These are phyloP conservation scores for Pseudogymnoascus sp. DNA, from an alignment of 2,329 filamentous ascomycete species.

Conservation along the genomic window DNA sequence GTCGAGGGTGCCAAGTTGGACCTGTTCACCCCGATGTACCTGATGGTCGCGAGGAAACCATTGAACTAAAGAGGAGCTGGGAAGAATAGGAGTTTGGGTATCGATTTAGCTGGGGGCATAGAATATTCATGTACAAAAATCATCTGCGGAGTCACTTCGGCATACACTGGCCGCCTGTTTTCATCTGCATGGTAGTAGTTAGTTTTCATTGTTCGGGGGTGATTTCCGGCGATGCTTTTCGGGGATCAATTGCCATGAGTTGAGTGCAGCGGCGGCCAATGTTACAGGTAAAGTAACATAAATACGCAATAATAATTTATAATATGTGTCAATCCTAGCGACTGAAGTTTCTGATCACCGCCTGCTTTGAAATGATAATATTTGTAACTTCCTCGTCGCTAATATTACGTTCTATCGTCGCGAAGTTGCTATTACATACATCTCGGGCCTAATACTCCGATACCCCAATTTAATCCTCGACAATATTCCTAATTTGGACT, in stretches of 20 bases:
- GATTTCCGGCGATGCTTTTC: slow-evolving; percentile 3
- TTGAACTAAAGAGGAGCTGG: slow-evolving; percentile 1
- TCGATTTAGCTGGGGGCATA: slow-evolving; percentile 2
- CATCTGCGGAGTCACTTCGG: neutral
- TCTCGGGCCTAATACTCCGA: slow-evolving; percentile 5
- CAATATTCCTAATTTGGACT: slow-evolving; percentile 3
- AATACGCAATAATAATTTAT: slow-evolving; percentile 5
- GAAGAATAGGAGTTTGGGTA: slow-evolving; percentile 2
- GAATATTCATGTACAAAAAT: slow-evolving; percentile 6
- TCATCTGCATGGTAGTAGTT: slow-evolving; percentile 4
- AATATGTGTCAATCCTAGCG: slow-evolving; percentile 3
- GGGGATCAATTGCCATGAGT: slow-evolving; percentile 1
- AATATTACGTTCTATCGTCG: neutral
- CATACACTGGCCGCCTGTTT: neutral
- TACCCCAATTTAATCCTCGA: slow-evolving; percentile 5
- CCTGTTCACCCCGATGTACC: slow-evolving; percentile 97
- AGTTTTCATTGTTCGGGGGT: slow-evolving; percentile 3
- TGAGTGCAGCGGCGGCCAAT: neutral
- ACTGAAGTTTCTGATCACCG: neutral
- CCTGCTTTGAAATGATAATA: neutral
- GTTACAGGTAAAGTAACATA: neutral
- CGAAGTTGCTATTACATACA: neutral
- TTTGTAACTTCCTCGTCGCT: neutral
- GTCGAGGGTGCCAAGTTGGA: slow-evolving; percentile 81
- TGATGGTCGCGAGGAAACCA: slow-evolving; percentile 91